Base-by-base conservation (phyloP, 2,329 filamentous ascomycete genomes). In the Diplodia corticola region DNA sequence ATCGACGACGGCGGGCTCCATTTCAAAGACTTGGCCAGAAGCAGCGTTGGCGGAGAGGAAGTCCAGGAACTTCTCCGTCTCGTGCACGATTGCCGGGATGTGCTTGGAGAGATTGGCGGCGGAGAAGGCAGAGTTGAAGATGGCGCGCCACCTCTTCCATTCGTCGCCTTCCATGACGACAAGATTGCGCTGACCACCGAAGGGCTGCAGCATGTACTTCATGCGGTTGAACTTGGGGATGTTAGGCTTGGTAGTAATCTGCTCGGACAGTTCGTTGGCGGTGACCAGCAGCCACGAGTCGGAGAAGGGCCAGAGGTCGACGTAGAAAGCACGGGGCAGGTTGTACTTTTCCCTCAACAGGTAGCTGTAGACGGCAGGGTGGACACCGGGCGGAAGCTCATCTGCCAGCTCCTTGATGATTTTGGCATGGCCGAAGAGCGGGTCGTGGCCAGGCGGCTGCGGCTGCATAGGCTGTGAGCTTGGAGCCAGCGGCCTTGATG, bases 71-170 rank as follows among this genome's bases (percentile, higher is more conserved):
- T 67, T 49, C n/a, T 66, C 33, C 17, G 59, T 55, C 40, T 74
- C 71, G 4, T 73, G 70, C 4, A 74, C 64, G 5, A 74, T 70
- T 1, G 66, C 67, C 5, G 68, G 67, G 5, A 70, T 51, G 22
- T 73, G 35, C 15, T 67, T 70, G 63, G 69, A 68, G 2, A 74
- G 46, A 63, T 74, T 70, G n/a, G 60, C 64, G 6, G 65, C 46
- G 3, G 66, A 64, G 64, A 74, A 74, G 20, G 68, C 71, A 3
- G 73, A 71, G 24, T 69, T 67, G 61, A 72, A 73, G 24, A 70
- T 69, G n/a, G 49, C 37, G 28, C 69, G 65, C 68, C 70, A 70
- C 2, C 26, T 50, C 63, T 74, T 74, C 71, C 73, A 73, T 12
- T 63, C 63, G 2, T 70, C 26, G 22, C 71, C 72, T 22, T 73